Evolutionary conservation across 768 basidiomycete species (phyloP).

Genomic region (Xanthoconium purpureum): DNA sequence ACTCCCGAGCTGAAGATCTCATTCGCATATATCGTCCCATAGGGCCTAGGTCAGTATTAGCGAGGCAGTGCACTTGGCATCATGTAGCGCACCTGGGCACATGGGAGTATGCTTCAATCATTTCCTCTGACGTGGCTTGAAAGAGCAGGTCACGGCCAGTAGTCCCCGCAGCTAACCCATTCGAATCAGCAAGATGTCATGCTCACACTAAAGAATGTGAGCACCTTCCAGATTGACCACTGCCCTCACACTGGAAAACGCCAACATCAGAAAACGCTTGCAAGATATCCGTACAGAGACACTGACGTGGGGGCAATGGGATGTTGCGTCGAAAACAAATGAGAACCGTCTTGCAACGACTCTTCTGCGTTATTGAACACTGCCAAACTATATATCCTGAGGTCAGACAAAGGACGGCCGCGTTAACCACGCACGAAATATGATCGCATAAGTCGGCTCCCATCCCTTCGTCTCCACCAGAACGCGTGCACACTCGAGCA

Average conservation of each 20-base stretch:
- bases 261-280: constrained; percentile 1
- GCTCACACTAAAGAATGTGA: background rate
- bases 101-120: constrained; percentile 87
- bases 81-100: constrained; percentile 61
- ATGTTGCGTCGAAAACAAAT: constrained; percentile 91
- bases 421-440: constrained; percentile 64
- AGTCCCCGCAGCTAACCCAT: constrained; percentile 69
- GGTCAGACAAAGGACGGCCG: background rate
- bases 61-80: background rate
- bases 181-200: constrained; percentile 2
- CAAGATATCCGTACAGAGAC: background rate
- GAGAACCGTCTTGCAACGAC: constrained; percentile 90
- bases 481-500: constrained; percentile 87
- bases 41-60: constrained; percentile 50
- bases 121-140: constrained; percentile 92
- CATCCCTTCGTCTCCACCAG: constrained; percentile 61
- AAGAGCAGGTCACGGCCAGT: constrained; percentile 88
- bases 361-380: constrained; percentile 97
- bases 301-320: constrained; percentile 65
- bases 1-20: constrained; percentile 93
- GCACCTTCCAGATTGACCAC: constrained; percentile 88
- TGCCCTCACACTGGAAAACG: constrained; percentile 61
- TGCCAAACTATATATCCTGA: constrained; percentile 26
- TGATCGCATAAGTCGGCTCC: constrained; percentile 71
- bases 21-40: constrained; percentile 84